Conservation (phyloP, 164 flowering plant species). For the Annona cherimola region DNA sequence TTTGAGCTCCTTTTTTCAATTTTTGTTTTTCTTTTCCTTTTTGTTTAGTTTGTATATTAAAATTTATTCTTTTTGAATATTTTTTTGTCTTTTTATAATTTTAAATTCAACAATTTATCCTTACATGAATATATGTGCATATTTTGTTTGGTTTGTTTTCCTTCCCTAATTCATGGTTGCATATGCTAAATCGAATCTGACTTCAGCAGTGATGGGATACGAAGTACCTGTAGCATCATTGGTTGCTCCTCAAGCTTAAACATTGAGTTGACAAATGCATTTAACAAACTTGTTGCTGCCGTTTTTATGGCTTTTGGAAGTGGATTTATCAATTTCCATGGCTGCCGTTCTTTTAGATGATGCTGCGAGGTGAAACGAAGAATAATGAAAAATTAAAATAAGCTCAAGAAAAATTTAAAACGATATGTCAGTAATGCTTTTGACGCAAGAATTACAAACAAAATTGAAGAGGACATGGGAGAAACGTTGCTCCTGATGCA, state of each 20-base stretch:
- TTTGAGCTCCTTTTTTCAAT: too few relatives aligned
- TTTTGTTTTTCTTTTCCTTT: too few relatives aligned
- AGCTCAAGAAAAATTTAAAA: neutral
- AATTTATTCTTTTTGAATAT: too few relatives aligned
- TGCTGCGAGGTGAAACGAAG: slow-evolving; percentile 1
- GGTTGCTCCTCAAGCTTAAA: slow-evolving; percentile 14
- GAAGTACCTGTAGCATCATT: slow-evolving; percentile 11
- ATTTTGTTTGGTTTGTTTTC: too few relatives aligned
- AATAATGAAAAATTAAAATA: neutral
- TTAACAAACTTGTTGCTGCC: neutral
- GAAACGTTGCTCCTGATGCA: too few relatives aligned
- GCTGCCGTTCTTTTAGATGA: slow-evolving; percentile 3
- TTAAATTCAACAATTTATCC: too few relatives aligned
- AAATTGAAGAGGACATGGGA: too few relatives aligned
- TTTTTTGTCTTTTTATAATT: too few relatives aligned
- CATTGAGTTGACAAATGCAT: slow-evolving; percentile 7
- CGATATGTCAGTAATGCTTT: neutral
- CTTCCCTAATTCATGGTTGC: too few relatives aligned
- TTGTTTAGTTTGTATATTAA: too few relatives aligned
- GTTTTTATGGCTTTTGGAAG: slow-evolving; percentile 2
- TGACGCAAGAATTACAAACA: too few relatives aligned
- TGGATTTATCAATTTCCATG: neutral
- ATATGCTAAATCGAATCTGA: neutral
- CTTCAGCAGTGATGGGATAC: neutral
- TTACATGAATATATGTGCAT: too few relatives aligned